Percentiles rank a stretch among this genome's conserved stretches.
These are phyloP conservation scores for Chrysosporium queenslandicum DNA, from an alignment of 2,329 filamentous ascomycete species.

Conservation along the genomic window DNA sequence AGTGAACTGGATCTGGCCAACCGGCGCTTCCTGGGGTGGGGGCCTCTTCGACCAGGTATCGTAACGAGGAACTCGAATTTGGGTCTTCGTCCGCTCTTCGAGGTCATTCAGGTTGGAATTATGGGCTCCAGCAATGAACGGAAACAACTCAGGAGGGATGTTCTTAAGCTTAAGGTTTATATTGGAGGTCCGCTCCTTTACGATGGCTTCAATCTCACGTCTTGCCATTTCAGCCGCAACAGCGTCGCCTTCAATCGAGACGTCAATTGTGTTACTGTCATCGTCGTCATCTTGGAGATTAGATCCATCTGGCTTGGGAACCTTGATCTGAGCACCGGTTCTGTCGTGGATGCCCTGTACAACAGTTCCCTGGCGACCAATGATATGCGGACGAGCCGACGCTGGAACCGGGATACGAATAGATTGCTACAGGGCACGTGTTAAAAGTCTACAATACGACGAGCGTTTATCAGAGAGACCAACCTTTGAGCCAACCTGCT, in stretches of 20 bases:
- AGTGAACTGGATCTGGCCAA: slow-evolving; percentile 59
- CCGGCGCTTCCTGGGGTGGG: slow-evolving; percentile 51
- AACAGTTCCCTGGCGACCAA: slow-evolving; percentile 79
- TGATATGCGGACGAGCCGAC: slow-evolving; percentile 78
- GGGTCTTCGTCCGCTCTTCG: slow-evolving; percentile 63
- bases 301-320: slow-evolving; percentile 67
- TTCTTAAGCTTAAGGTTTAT: slow-evolving; percentile 71
- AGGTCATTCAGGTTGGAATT: slow-evolving; percentile 58
- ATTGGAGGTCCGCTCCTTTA: slow-evolving; percentile 72
- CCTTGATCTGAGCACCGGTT: slow-evolving; percentile 80
- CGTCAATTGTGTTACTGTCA: slow-evolving; percentile 67
- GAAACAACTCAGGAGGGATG: slow-evolving; percentile 86
- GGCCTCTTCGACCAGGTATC: slow-evolving; percentile 61
- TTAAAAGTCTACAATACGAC: neutral
- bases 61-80: slow-evolving; percentile 73
- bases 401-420: slow-evolving; percentile 71
- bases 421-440: slow-evolving; percentile 42
- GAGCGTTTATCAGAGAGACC: slow-evolving; percentile 22
- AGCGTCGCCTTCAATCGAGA: slow-evolving; percentile 82
- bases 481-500: slow-evolving; percentile 79
- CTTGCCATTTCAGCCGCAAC: slow-evolving; percentile 75
- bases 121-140: slow-evolving; percentile 78
- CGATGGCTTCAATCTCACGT: slow-evolving; percentile 76
- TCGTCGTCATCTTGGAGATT: slow-evolving; percentile 61
- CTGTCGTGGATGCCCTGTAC: slow-evolving; percentile 85